A percentile compares a stretch with the other conserved stretches of the same genome.
Conservation (phyloP, 805 yeast species). For the Sungouiozyma ichnusensis region DNA sequence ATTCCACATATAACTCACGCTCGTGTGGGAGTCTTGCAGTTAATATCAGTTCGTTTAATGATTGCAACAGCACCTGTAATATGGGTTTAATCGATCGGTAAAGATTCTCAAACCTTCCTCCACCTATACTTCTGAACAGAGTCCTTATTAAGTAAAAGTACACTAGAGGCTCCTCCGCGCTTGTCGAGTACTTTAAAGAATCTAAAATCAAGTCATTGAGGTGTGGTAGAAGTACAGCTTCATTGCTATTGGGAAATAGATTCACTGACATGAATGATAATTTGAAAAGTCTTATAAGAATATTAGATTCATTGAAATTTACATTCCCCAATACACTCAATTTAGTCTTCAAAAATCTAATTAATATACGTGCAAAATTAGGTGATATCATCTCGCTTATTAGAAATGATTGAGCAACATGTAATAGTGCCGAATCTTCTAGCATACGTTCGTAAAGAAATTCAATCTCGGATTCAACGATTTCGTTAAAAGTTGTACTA, state of each 20-base stretch:
- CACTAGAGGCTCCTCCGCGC: slow-evolving; percentile 82
- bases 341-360: slow-evolving; percentile 64
- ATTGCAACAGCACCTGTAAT: slow-evolving; percentile 74
- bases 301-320: slow-evolving; percentile 65
- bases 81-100: slow-evolving; percentile 91
- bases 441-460: slow-evolving; percentile 69
- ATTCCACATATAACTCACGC: slow-evolving; percentile 86
- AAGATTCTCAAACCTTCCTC: slow-evolving; percentile 87
- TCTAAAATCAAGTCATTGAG: slow-evolving; percentile 72
- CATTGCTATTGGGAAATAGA: slow-evolving; percentile 78
- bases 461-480: slow-evolving; percentile 70
- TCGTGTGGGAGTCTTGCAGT: slow-evolving; percentile 84
- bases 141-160: slow-evolving; percentile 84
- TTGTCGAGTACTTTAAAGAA: slow-evolving; percentile 67
- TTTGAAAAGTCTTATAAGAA: slow-evolving; percentile 78
- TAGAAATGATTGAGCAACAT: slow-evolving; percentile 85
- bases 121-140: slow-evolving; percentile 87
- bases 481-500: slow-evolving; percentile 90
- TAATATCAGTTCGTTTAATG: slow-evolving; percentile 70
- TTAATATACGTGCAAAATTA: slow-evolving; percentile 75
- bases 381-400: slow-evolving; percentile 94
- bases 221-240: slow-evolving; percentile 79
- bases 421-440: slow-evolving; percentile 74
- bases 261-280: slow-evolving; percentile 94
- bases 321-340: slow-evolving; percentile 72